Evolutionary conservation across 108 stramenopile species (phyloP).

Genomic region (Skeletonema tropicum): DNA sequence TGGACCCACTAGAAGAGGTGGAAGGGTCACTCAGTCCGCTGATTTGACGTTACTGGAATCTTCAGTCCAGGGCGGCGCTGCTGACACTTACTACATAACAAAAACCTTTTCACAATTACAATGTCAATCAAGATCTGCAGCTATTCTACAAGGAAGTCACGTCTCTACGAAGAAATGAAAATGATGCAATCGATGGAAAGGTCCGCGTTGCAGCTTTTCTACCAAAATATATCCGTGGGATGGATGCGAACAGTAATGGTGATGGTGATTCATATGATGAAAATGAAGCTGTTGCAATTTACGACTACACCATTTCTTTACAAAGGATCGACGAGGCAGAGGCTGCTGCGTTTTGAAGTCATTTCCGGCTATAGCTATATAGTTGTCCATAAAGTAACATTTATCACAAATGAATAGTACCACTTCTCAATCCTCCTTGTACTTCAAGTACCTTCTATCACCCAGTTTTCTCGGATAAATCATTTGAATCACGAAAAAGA

Average conservation of each 20-base stretch:
- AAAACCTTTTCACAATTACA: slow-evolving; percentile 27
- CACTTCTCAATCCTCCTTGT: slow-evolving; percentile 74
- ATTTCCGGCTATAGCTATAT: neutral
- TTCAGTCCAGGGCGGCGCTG: neutral
- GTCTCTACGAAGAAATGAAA: slow-evolving; percentile 4
- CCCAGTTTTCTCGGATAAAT: slow-evolving; percentile 86
- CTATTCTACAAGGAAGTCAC: slow-evolving; percentile 26
- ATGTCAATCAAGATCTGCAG: slow-evolving; percentile 25
- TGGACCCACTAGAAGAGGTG: slow-evolving; percentile 38
- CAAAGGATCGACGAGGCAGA: slow-evolving; percentile 15
- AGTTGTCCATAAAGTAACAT: neutral
- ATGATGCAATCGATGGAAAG: slow-evolving; percentile 13
- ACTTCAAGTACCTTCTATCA: slow-evolving; percentile 89
- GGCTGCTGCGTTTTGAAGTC: slow-evolving; percentile 1
- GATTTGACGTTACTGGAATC: slow-evolving; percentile 12
- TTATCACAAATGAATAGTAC: neutral
- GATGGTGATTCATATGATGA: slow-evolving; percentile 11
- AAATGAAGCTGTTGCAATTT: slow-evolving; percentile 23
- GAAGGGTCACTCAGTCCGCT: slow-evolving; percentile 19
- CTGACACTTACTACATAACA: neutral
- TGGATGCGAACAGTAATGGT: neutral
- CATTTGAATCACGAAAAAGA: slow-evolving; percentile 87
- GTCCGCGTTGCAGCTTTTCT: slow-evolving; percentile 29
- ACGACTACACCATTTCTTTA: slow-evolving; percentile 18
- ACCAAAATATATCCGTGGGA: slow-evolving; percentile 18